Evolutionary conservation across 805 yeast species (phyloP).

Genomic region (Jamesozyma hellenica): DNA sequence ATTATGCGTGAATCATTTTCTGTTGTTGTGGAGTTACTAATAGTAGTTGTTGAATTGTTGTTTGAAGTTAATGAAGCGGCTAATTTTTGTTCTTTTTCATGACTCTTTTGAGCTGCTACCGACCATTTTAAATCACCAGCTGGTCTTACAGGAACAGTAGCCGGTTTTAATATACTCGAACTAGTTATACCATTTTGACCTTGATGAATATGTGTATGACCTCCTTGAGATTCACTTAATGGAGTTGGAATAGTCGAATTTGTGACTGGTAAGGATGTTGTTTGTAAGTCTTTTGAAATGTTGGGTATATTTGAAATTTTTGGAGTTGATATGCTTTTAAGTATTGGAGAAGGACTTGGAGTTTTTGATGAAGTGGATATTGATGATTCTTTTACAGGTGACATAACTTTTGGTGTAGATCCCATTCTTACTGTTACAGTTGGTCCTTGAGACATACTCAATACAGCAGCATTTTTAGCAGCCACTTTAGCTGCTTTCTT

Average conservation of each 20-base stretch:
- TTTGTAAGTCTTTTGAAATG: background rate
- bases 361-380: conserved; percentile 5
- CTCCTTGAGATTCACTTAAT: conserved; percentile 6
- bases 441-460: conserved; percentile 9
- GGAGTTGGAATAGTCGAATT: conserved; percentile 9
- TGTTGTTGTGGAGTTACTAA: background rate
- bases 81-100: conserved; percentile 19
- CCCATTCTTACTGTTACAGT: conserved; percentile 7
- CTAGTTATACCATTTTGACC: conserved; percentile 26
- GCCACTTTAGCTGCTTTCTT: conserved; percentile 29
- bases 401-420: conserved; percentile 1
- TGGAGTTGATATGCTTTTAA: background rate
- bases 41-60: background rate
- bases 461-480: conserved; percentile 16
- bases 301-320: conserved; percentile 4
- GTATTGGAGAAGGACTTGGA: conserved; percentile 2
- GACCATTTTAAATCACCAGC: conserved; percentile 48
- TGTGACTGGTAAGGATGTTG: conserved; percentile 12
- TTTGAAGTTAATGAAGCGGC: conserved; percentile 2
- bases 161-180: conserved; percentile 37
- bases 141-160: conserved; percentile 43
- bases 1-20: background rate
- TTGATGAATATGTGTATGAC: conserved; percentile 27
- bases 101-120: conserved; percentile 38
- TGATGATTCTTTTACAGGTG: conserved; percentile 4